A percentile compares a stretch with the other conserved stretches of the same genome.
These are phyloP conservation scores for Penicillium psychrofluorescens DNA, from an alignment of 495 filamentous ascomycete species.

Conservation along the genomic window DNA sequence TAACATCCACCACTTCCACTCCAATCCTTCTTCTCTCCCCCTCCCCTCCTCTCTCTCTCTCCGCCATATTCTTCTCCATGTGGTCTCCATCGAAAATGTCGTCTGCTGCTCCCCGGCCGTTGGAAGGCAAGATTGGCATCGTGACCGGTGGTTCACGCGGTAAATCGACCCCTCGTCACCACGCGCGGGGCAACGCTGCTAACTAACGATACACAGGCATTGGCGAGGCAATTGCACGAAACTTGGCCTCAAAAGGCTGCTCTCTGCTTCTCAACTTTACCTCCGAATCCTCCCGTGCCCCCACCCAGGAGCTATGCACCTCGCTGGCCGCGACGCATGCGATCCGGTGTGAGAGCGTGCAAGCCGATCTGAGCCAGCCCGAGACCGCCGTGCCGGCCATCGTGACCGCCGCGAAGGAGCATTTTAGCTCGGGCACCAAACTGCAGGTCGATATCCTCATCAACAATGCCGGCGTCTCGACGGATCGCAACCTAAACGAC, in stretches of 20 bases:
- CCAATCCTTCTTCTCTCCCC: not conserved
- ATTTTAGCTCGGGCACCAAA: constrained; percentile 42
- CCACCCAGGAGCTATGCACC: constrained; percentile 37
- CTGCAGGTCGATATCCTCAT: constrained; percentile 80
- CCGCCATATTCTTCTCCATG: constrained; percentile 1
- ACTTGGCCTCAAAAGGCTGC: constrained; percentile 68
- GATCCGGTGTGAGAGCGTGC: constrained; percentile 41
- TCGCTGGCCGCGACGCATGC: constrained; percentile 30
- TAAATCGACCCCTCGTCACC: constrained; percentile 20
- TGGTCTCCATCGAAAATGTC: constrained; percentile 11
- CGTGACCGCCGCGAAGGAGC: constrained; percentile 34
- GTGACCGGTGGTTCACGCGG: constrained; percentile 73
- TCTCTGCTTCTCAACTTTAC: constrained; percentile 66
- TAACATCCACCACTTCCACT: not conserved
- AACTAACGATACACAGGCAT: constrained; percentile 52
- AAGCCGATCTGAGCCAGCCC: constrained; percentile 50
- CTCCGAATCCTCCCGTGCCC: constrained; percentile 44
- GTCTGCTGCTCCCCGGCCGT: constrained; percentile 16
- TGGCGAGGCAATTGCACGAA: constrained; percentile 73
- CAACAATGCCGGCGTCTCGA: constrained; percentile 76
- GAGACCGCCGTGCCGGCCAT: constrained; percentile 23
- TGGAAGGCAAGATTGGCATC: constrained; percentile 66
- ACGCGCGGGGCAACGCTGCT: constrained; percentile 2
- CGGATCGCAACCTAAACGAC: constrained; percentile 52
- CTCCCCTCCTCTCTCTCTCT: not conserved